Conservation (phyloP, 2,329 filamentous ascomycete species). For the Verticillium nubilum region DNA sequence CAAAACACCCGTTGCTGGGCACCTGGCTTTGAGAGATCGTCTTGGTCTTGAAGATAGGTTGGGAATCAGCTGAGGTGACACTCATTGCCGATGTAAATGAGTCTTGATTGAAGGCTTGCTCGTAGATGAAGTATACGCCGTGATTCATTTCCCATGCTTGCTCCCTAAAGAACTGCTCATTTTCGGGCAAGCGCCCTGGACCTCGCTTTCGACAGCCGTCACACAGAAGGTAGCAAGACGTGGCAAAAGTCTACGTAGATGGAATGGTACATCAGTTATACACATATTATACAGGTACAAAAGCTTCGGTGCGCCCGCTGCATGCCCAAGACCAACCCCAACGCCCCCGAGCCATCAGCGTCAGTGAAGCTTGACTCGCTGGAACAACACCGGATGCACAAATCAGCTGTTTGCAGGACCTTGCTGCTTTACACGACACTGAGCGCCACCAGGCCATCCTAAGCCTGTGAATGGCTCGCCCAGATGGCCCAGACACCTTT, state of each 20-base stretch:
- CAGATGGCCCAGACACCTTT: slow-evolving; percentile 12
- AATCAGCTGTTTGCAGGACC: too few relatives aligned
- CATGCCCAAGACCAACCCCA: neutral
- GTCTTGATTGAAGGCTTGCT: neutral
- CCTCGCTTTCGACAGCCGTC: too few relatives aligned
- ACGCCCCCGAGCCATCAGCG: neutral
- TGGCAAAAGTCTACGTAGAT: neutral
- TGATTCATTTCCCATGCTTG: too few relatives aligned
- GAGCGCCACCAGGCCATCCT: slow-evolving; percentile 1
- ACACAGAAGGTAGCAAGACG: too few relatives aligned
- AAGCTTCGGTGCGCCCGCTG: neutral
- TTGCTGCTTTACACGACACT: neutral
- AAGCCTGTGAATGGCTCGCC: slow-evolving; percentile 6
- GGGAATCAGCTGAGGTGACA: slow-evolving; percentile 16
- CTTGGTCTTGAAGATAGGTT: slow-evolving; percentile 15
- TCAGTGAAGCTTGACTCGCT: neutral
- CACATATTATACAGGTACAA: neutral
- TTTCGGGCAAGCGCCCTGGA: too few relatives aligned
- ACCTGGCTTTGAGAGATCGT: slow-evolving; percentile 15
- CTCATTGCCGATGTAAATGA: neutral
- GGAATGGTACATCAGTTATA: neutral
- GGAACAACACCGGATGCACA: too few relatives aligned
- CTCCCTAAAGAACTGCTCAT: too few relatives aligned
- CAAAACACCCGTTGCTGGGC: slow-evolving; percentile 14
- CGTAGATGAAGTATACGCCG: too few relatives aligned